Conservation (phyloP, 2,329 filamentous ascomycete species). For the Scedosporium aurantiacum region DNA sequence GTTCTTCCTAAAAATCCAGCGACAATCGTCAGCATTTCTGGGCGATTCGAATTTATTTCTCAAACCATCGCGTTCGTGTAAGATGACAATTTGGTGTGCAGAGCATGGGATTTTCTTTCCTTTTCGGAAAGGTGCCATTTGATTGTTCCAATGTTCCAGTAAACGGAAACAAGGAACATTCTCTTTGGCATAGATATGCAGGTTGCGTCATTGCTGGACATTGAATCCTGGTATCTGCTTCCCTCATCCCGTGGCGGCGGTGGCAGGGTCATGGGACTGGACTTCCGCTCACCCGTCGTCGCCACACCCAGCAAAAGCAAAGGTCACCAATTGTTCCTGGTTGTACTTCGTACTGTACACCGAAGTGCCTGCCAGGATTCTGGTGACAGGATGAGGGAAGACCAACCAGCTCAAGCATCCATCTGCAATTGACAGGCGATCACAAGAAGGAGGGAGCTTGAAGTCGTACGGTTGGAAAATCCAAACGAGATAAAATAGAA, state of each 20-base stretch:
- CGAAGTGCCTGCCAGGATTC: not conserved
- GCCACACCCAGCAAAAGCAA: not conserved
- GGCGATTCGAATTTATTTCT: not conserved
- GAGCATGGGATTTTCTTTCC: not conserved
- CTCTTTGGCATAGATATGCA: not conserved
- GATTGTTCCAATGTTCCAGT: not conserved
- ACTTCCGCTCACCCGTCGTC: conserved; percentile 1
- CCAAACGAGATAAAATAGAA: not conserved
- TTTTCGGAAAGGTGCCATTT: not conserved
- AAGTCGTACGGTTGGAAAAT: not conserved
- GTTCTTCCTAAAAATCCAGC: conserved; percentile 26
- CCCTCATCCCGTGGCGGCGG: not conserved
- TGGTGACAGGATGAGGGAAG: not conserved
- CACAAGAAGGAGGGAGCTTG: not conserved
- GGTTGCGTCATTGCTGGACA: conserved; percentile 1
- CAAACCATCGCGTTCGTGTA: not conserved
- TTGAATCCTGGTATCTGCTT: not conserved
- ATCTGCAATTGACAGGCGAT: not conserved
- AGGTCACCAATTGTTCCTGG: not conserved
- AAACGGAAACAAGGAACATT: conserved; percentile 1
- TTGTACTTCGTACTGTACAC: not conserved
- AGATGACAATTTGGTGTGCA: not conserved
- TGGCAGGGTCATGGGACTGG: not conserved
- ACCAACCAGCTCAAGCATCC: not conserved
- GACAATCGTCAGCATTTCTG: conserved; percentile 15